Conservation (phyloP, 2,329 filamentous ascomycete species). For the Pyricularia grisea region DNA sequence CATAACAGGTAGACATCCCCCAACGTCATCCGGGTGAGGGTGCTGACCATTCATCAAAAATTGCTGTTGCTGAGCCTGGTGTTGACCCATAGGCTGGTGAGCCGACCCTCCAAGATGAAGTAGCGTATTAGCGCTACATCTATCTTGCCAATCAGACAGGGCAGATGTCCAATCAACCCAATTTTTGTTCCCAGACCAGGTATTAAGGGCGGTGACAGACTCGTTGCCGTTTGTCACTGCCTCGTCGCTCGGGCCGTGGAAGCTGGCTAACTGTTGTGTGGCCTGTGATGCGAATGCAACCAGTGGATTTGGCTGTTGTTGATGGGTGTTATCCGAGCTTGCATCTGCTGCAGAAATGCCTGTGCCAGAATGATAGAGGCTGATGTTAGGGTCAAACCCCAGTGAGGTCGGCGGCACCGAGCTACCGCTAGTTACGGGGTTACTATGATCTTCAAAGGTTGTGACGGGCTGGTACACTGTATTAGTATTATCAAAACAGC, state of each 20-base stretch:
- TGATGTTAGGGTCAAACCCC: not conserved
- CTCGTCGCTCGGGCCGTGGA: not conserved
- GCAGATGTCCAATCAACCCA: conserved; percentile 48
- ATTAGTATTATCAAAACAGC: not conserved
- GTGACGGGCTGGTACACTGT: not conserved
- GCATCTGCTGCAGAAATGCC: not conserved
- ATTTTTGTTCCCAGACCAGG: conserved; percentile 29
- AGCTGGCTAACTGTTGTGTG: conserved; percentile 20
- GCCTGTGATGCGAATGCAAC: conserved; percentile 29
- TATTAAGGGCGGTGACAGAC: not conserved
- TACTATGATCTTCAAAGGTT: not conserved
- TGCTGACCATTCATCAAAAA: not conserved
- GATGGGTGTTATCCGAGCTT: not conserved
- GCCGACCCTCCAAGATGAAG: conserved; percentile 29
- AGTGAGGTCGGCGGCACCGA: not conserved
- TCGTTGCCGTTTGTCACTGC: not conserved
- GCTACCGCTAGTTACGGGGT: not conserved
- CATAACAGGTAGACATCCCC: not conserved
- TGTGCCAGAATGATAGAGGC: not conserved
- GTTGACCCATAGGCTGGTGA: not conserved
- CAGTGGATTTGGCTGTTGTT: conserved; percentile 21
- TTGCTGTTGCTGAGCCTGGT: not conserved
- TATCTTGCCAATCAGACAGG: conserved; percentile 38
- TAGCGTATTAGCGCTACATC: conserved; percentile 38
- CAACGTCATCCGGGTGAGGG: not conserved